Conservation (phyloP, 1,284 basidiomycete species). For the Erythrobasidium hasegawianum region DNA sequence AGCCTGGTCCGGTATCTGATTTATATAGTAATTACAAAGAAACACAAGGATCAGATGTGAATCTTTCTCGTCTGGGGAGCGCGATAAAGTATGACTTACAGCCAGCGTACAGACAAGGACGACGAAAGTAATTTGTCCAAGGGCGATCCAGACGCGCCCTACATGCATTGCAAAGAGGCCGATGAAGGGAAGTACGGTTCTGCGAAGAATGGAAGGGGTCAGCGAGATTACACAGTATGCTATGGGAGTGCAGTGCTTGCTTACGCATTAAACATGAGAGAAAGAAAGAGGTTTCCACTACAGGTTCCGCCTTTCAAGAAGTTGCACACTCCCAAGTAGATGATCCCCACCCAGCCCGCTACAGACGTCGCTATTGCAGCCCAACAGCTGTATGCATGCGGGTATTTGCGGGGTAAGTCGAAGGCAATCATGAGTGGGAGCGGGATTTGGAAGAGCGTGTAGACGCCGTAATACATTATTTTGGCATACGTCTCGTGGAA, state of each 20-base stretch:
- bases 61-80: too few species aligned
- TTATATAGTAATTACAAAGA: too few species aligned
- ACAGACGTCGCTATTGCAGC: constrained; percentile 55
- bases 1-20: constrained; percentile 18
- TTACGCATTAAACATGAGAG: not conserved
- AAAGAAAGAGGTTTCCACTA: constrained; percentile 21
- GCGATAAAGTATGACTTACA: not conserved
- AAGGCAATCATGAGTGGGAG: constrained; percentile 60
- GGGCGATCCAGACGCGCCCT: constrained; percentile 62
- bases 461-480: constrained; percentile 51
- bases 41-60: too few species aligned
- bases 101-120: constrained; percentile 53
- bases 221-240: too few species aligned
- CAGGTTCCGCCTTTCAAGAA: constrained; percentile 23
- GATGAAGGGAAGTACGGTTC: constrained; percentile 66
- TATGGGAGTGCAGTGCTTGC: too few species aligned
- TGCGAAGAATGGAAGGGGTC: too few species aligned
- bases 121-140: constrained; percentile 58
- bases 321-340: constrained; percentile 21
- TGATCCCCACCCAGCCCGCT: constrained; percentile 24
- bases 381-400: constrained; percentile 60
- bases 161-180: constrained; percentile 70
- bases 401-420: constrained; percentile 64
- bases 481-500: constrained; percentile 46
- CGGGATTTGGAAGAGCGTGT: constrained; percentile 52